These are phyloP conservation scores for Gymnopilus dilepis DNA, from an alignment of 768 basidiomycete genomes.

Conservation along the genomic window DNA sequence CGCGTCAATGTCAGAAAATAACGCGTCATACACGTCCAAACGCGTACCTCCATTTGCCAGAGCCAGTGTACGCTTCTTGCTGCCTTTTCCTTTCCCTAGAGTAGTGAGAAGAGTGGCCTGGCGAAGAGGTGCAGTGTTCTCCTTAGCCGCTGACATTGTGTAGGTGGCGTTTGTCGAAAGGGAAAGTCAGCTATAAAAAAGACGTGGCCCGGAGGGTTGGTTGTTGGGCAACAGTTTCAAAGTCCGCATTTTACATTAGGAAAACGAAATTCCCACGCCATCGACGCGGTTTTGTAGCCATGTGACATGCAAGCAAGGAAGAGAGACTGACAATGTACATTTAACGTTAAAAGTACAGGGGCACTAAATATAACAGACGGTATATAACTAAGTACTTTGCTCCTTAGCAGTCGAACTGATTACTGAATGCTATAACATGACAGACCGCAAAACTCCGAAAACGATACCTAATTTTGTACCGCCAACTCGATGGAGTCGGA, in stretches of 20 bases:
- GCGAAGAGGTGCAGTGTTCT: not conserved
- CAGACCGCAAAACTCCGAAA: not conserved
- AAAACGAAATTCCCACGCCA: not conserved
- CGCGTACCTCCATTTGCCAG: constrained; percentile 4
- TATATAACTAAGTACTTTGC: no score
- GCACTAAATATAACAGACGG: not conserved
- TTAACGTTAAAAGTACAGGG: not conserved
- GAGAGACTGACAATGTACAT: no score
- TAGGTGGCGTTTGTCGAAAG: not conserved
- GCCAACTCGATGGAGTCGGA: constrained; percentile 1
- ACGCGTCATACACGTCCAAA: not conserved
- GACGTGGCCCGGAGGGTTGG: not conserved
- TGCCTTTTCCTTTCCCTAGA: not conserved
- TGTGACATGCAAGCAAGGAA: no score
- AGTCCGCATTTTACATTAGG: not conserved
- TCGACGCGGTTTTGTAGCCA: no score
- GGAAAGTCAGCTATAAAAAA: not conserved
- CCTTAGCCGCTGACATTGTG: not conserved
- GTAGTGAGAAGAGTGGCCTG: not conserved
- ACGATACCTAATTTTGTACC: not conserved
- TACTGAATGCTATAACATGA: no score
- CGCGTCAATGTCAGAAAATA: constrained; percentile 7
- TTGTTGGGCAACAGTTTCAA: not conserved
- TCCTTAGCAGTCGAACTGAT: no score
- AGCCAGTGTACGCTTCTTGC: constrained; percentile 3